These are phyloP conservation scores for Hypholoma sublateritium DNA, from an alignment of 768 basidiomycete species.

Conservation along the genomic window DNA sequence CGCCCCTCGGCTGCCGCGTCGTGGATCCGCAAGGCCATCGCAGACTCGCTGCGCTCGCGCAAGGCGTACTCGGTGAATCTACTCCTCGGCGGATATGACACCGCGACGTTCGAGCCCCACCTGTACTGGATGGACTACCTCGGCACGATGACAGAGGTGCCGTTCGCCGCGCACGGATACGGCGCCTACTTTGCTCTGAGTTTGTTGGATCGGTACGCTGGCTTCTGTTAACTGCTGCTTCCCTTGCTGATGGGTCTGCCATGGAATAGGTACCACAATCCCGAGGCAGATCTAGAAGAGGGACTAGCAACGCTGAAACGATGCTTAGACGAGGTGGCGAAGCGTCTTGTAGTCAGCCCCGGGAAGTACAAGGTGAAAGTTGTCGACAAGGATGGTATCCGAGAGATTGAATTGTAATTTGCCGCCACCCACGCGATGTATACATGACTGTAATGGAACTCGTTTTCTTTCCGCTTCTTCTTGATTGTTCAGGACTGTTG, in stretches of 20 bases:
- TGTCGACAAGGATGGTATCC: constrained; percentile 88
- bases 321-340: constrained; percentile 87
- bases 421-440: constrained; percentile 1
- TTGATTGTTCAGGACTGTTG: too few relatives aligned
- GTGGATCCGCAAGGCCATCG: constrained; percentile 91
- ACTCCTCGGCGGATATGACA: constrained; percentile 91
- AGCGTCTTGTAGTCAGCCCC: constrained; percentile 77
- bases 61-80: constrained; percentile 91
- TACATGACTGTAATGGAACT: constrained; percentile 8
- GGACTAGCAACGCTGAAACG: constrained; percentile 81
- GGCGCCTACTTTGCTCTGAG: constrained; percentile 90
- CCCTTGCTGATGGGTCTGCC: neutral
- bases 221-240: neutral
- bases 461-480: neutral
- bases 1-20: constrained; percentile 90
- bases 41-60: constrained; percentile 85
- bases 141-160: constrained; percentile 85
- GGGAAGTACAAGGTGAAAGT: constrained; percentile 87
- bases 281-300: constrained; percentile 81
- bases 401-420: constrained; percentile 70
- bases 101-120: constrained; percentile 65
- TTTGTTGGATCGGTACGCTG: constrained; percentile 84
- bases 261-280: constrained; percentile 78
- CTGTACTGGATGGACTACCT: constrained; percentile 97
- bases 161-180: constrained; percentile 95